A percentile compares a stretch with the other conserved stretches of the same genome.
Evolutionary conservation across 1,284 basidiomycete species (phyloP).

Genomic region (Laetiporus sulphureus): DNA sequence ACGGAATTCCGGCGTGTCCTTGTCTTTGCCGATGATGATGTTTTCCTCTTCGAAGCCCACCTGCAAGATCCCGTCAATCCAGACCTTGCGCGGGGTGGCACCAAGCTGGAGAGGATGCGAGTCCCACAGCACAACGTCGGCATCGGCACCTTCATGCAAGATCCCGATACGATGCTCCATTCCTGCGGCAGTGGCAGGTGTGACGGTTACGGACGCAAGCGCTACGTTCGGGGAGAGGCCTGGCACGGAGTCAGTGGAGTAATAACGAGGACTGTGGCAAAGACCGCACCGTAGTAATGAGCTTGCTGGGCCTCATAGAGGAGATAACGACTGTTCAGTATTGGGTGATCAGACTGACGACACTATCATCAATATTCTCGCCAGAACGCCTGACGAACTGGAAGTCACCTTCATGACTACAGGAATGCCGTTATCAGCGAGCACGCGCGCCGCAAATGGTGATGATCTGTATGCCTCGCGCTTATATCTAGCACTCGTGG

Average conservation of each 20-base stretch:
- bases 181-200: slow-evolving; percentile 73
- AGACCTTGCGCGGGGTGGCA: slow-evolving; percentile 70
- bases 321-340: slow-evolving; percentile 72
- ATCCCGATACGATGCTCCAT: slow-evolving; percentile 79
- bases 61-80: slow-evolving; percentile 67
- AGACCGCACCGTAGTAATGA: slow-evolving; percentile 57
- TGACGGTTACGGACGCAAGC: slow-evolving; percentile 70
- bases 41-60: slow-evolving; percentile 42
- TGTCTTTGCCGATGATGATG: slow-evolving; percentile 24
- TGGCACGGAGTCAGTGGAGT: not conserved
- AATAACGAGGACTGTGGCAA: not conserved
- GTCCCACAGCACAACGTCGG: slow-evolving; percentile 68
- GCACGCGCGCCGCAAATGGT: slow-evolving; percentile 76
- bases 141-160: slow-evolving; percentile 52
- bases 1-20: slow-evolving; percentile 30
- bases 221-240: slow-evolving; percentile 52
- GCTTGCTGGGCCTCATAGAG: slow-evolving; percentile 86
- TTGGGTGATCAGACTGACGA: slow-evolving; percentile 59
- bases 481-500: slow-evolving; percentile 63
- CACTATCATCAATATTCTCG: not conserved
- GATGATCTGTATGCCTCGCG: slow-evolving; percentile 82
- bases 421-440: slow-evolving; percentile 69
- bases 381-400: no score
- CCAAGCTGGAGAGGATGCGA: slow-evolving; percentile 77
- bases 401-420: slow-evolving; percentile 55